phyloP scores from a whole-genome alignment of 1,284 basidiomycete species.

The Rhodotorula sp. region DNA sequence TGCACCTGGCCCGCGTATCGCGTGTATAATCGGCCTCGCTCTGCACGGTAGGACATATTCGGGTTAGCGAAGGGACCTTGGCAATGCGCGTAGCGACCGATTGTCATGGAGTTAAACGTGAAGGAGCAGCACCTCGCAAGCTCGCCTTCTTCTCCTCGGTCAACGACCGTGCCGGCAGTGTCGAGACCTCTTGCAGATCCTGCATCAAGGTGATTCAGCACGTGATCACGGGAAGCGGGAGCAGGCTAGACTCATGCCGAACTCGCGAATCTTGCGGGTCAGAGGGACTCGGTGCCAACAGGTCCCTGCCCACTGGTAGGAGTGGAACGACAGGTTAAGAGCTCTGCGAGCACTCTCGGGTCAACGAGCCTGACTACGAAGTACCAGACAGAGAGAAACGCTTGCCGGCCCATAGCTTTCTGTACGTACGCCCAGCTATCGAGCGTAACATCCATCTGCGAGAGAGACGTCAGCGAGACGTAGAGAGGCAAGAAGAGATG shows the following conservation, averaged over 20 bases:
- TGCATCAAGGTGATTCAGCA: not conserved
- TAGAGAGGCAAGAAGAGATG: too few species aligned
- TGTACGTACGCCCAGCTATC: constrained; percentile 19
- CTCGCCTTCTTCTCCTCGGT: not conserved
- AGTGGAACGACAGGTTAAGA: constrained; percentile 12
- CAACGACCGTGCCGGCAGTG: not conserved
- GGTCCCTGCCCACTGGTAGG: constrained; percentile 19
- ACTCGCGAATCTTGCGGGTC: constrained; percentile 35
- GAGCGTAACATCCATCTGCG: constrained; percentile 13
- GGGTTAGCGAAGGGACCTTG: too few species aligned
- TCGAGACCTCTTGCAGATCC: not conserved
- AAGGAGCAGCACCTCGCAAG: not conserved
- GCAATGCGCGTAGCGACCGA: too few species aligned
- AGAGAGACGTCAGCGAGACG: too few species aligned
- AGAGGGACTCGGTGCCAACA: constrained; percentile 8
- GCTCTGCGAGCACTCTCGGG: not conserved
- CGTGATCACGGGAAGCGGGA: not conserved
- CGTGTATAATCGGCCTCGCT: too few species aligned
- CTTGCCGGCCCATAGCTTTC: constrained; percentile 11
- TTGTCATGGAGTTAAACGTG: too few species aligned
- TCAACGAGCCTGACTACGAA: too few species aligned
- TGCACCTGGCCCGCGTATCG: constrained; percentile 19
- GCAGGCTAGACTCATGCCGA: not conserved
- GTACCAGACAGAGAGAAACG: too few species aligned
- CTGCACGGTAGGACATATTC: too few species aligned